Percentiles rank a stretch among this genome's conserved stretches.
Evolutionary conservation across 345 rosid species (phyloP).

Genomic region (Triadica sebifera): DNA sequence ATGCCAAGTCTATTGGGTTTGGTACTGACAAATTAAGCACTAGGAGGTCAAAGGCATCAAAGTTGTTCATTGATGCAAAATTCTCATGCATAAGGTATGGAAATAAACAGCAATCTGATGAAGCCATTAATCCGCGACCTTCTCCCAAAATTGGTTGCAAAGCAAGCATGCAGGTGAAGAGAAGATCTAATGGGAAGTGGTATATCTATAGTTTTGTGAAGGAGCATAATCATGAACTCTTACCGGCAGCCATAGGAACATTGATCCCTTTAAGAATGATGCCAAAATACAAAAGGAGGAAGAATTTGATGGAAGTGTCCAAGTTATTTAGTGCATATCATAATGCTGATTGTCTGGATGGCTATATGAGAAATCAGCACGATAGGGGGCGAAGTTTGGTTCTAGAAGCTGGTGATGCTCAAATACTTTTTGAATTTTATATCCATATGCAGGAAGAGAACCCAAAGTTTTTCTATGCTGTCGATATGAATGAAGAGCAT

Average conservation of each 20-base stretch:
- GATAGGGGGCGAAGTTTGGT: conserved; percentile 75
- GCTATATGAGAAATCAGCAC: conserved; percentile 65
- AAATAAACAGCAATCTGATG: conserved; percentile 91
- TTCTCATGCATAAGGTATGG: conserved; percentile 96
- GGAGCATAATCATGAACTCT: conserved; percentile 96
- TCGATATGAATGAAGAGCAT: conserved; percentile 91
- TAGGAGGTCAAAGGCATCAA: conserved; percentile 80
- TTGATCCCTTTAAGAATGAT: conserved; percentile 54
- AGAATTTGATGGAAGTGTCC: conserved; percentile 50
- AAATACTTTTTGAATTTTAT: conserved; percentile 63
- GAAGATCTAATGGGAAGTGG: conserved; percentile 78
- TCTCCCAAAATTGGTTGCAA: conserved; percentile 95
- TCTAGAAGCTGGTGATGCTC: conserved; percentile 60
- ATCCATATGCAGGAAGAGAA: conserved; percentile 88
- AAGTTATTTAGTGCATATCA: conserved; percentile 61
- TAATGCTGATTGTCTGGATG: conserved; percentile 58
- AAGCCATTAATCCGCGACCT: conserved; percentile 93
- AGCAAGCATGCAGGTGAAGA: conserved; percentile 97
- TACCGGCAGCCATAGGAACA: conserved; percentile 81
- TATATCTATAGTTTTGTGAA: conserved; percentile 70
- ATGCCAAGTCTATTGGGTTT: conserved; percentile 78
- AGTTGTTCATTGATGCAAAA: conserved; percentile 92
- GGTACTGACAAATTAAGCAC: conserved; percentile 93
- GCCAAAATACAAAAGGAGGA: conserved; percentile 53
- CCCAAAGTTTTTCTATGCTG: conserved; percentile 69